Evolutionary conservation across 352 stramenopile species (phyloP).

Genomic region (Pythium brassicae): DNA sequence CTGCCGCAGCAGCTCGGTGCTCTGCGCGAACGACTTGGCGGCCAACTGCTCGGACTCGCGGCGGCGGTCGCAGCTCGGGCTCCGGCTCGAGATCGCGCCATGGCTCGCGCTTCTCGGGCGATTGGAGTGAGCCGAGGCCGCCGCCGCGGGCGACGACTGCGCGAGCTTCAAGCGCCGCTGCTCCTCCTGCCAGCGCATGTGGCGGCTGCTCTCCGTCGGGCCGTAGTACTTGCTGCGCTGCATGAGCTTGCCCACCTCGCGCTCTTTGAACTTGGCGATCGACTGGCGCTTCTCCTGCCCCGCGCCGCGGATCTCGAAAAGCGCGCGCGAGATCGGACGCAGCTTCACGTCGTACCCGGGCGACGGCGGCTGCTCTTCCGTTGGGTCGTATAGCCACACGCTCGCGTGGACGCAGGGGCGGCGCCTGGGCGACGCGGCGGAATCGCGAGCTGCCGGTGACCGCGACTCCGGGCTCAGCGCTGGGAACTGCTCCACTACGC

Average conservation of each 20-base stretch:
- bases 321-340: conserved; percentile 66
- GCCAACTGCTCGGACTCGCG: conserved; percentile 29
- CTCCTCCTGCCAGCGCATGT: conserved; percentile 72
- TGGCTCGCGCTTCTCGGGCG: conserved; percentile 34
- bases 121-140: conserved; percentile 7
- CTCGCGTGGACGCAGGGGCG: conserved; percentile 30
- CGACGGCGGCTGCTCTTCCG: conserved; percentile 27
- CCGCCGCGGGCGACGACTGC: conserved; percentile 5
- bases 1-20: conserved; percentile 44
- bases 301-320: conserved; percentile 70
- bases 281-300: conserved; percentile 53
- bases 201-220: conserved; percentile 68
- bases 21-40: conserved; percentile 56
- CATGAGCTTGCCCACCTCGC: conserved; percentile 43
- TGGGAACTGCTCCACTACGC: conserved; percentile 14
- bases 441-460: no score
- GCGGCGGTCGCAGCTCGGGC: conserved; percentile 19
- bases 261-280: conserved; percentile 49
- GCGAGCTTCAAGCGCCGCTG: conserved; percentile 44
- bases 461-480: neutral
- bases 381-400: conserved; percentile 68
- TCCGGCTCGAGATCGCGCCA: conserved; percentile 20
- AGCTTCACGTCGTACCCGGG: conserved; percentile 52
- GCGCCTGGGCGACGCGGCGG: conserved; percentile 14
- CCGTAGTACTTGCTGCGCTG: conserved; percentile 76